phyloP scores from a whole-genome alignment of 768 basidiomycete species.

The Sporobolomyces pararoseus region DNA sequence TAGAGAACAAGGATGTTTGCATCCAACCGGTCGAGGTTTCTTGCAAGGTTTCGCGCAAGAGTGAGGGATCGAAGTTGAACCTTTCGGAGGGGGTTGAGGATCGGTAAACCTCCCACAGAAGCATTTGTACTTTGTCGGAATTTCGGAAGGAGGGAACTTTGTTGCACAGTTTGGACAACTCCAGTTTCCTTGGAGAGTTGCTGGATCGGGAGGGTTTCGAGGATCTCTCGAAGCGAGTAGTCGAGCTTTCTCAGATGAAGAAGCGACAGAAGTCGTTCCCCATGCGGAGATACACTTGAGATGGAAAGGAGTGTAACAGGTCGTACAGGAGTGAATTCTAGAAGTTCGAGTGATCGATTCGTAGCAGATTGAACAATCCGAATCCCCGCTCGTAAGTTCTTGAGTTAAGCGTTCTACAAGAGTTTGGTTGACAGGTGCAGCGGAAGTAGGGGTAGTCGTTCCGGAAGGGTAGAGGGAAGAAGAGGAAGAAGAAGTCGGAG shows the following conservation, averaged over 20 bases:
- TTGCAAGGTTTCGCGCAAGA: constrained; percentile 69
- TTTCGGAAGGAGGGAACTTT: constrained; percentile 48
- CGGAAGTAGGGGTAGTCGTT: neutral
- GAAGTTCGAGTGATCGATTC: constrained; percentile 70
- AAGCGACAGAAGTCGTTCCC: constrained; percentile 65
- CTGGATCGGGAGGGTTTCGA: constrained; percentile 49
- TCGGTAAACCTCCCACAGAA: constrained; percentile 75
- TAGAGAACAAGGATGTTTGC: constrained; percentile 72
- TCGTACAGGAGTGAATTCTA: constrained; percentile 79
- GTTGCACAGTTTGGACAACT: constrained; percentile 89
- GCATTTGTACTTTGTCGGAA: constrained; percentile 58
- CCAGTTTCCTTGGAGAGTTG: constrained; percentile 69
- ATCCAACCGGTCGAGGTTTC: constrained; percentile 52
- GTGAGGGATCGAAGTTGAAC: constrained; percentile 56
- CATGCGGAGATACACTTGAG: constrained; percentile 82
- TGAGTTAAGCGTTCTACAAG: constrained; percentile 65
- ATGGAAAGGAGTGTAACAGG: constrained; percentile 87
- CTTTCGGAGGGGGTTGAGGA: constrained; percentile 66
- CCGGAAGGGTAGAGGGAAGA: neutral
- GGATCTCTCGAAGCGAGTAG: constrained; percentile 29
- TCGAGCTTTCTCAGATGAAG: constrained; percentile 24
- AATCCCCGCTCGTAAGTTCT: constrained; percentile 70
- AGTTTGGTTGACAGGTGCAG: constrained; percentile 66
- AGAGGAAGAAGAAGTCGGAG: neutral
- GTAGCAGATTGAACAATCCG: constrained; percentile 66